Conservation (phyloP, 257 asterid species). For the Solanum sejunctum region DNA sequence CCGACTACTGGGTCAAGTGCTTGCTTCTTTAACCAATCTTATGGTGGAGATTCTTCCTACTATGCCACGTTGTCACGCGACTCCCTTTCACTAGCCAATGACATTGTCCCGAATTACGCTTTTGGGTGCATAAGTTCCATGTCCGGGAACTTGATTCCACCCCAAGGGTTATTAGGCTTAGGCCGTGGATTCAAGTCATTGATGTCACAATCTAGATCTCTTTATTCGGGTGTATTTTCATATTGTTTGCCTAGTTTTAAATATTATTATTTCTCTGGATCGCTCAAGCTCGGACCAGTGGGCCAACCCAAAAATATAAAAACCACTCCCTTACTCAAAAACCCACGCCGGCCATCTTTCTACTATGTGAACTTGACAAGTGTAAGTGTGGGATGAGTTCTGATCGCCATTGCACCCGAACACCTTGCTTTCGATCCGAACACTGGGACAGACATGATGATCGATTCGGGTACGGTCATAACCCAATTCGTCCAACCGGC, state of each 20-base stretch:
- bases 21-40: conserved; percentile 65
- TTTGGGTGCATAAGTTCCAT: conserved; percentile 63
- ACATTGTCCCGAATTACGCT: conserved; percentile 45
- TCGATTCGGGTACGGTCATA: conserved; percentile 63
- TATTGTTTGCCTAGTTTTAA: conserved; percentile 80
- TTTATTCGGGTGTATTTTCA: conserved; percentile 65
- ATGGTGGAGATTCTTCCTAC: conserved; percentile 63
- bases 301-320: conserved; percentile 67
- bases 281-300: conserved; percentile 66
- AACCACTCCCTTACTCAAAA: conserved; percentile 67
- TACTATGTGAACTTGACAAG: conserved; percentile 80
- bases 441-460: conserved; percentile 71
- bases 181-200: conserved; percentile 81
- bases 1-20: conserved; percentile 11
- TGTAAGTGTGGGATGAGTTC: conserved; percentile 54
- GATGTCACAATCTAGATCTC: conserved; percentile 54
- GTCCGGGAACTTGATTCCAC: conserved; percentile 54
- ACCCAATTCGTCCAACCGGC: conserved; percentile 37
- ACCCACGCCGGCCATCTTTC: conserved; percentile 62
- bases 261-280: conserved; percentile 79
- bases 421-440: conserved; percentile 46
- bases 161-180: conserved; percentile 79
- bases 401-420: conserved; percentile 37
- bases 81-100: conserved; percentile 38
- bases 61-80: conserved; percentile 62